Evolutionary conservation across 2,329 filamentous ascomycete species (phyloP).

Genomic region (Ceratocystis albifundus): DNA sequence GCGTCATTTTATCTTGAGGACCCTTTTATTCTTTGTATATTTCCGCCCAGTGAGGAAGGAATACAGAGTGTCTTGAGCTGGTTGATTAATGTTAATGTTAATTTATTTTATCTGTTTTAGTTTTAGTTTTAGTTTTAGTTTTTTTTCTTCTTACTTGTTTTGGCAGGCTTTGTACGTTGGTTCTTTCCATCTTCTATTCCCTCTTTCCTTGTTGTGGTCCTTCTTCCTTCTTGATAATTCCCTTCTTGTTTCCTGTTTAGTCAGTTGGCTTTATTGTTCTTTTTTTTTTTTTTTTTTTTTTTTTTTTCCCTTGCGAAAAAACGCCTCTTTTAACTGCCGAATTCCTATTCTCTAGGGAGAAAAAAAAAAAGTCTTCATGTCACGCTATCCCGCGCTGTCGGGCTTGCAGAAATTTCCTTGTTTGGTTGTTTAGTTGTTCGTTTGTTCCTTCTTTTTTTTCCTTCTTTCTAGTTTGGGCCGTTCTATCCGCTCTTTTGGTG

Average conservation of each 20-base stretch:
- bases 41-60: background rate
- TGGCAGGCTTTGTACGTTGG: background rate
- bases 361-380: slow-evolving; percentile 5
- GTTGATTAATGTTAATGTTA: background rate
- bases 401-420: slow-evolving; percentile 5
- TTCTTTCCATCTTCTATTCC: background rate
- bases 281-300: background rate
- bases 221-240: background rate
- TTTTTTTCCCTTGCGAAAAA: background rate
- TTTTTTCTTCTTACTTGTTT: background rate
- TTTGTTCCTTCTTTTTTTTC: background rate
- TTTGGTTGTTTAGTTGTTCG: background rate
- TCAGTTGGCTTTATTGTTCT: background rate
- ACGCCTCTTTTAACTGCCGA: background rate
- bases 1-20: background rate
- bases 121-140: background rate
- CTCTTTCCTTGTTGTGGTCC: background rate
- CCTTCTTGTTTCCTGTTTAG: background rate
- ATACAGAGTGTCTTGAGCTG: background rate
- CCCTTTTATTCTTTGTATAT: background rate
- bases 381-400: background rate
- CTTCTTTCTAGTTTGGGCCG: background rate
- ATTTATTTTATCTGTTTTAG: background rate
- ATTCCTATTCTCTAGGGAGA: background rate
- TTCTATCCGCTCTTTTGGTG: background rate